These are phyloP conservation scores for Ananas comosus DNA, from an alignment of 176 grass and related monocot species.

Conservation along the genomic window DNA sequence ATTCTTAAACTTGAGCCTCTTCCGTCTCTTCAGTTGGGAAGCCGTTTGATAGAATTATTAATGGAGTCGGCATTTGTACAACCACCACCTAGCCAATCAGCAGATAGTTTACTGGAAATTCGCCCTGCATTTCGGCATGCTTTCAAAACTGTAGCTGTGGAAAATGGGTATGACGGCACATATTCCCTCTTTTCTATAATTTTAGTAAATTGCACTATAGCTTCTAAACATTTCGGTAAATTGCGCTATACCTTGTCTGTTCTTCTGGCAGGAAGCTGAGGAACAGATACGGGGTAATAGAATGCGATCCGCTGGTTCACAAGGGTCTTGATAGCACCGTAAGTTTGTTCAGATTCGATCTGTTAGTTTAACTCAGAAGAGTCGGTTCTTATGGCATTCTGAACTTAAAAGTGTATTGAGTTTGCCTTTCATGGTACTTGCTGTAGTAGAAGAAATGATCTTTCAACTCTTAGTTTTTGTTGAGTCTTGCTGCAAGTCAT, in stretches of 20 bases:
- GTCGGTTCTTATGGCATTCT: neutral
- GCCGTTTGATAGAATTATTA: slow-evolving; percentile 74
- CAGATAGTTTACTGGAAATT: slow-evolving; percentile 59
- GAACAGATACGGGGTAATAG: slow-evolving; percentile 72
- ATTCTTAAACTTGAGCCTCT: slow-evolving; percentile 12
- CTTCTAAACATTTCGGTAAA: no score
- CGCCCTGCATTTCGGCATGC: slow-evolving; percentile 87
- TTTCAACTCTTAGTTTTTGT: slow-evolving; percentile 1
- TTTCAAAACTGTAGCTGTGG: slow-evolving; percentile 35
- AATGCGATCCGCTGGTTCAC: slow-evolving; percentile 76
- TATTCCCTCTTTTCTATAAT: neutral
- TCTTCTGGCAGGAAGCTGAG: slow-evolving; percentile 41
- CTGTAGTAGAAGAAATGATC: neutral
- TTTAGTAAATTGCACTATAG: no score
- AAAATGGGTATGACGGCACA: slow-evolving; percentile 54
- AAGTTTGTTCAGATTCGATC: slow-evolving; percentile 33
- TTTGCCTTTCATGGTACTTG: neutral
- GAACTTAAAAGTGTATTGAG: neutral
- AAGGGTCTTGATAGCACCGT: slow-evolving; percentile 74
- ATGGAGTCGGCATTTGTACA: slow-evolving; percentile 84
- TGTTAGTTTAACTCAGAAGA: neutral
- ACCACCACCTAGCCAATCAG: slow-evolving; percentile 43
- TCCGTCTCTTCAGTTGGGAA: slow-evolving; percentile 58
- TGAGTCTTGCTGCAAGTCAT: neutral
- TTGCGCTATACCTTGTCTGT: neutral